These are phyloP conservation scores for Heimioporus retisporus DNA, from an alignment of 1,284 basidiomycete genomes.

Conservation along the genomic window DNA sequence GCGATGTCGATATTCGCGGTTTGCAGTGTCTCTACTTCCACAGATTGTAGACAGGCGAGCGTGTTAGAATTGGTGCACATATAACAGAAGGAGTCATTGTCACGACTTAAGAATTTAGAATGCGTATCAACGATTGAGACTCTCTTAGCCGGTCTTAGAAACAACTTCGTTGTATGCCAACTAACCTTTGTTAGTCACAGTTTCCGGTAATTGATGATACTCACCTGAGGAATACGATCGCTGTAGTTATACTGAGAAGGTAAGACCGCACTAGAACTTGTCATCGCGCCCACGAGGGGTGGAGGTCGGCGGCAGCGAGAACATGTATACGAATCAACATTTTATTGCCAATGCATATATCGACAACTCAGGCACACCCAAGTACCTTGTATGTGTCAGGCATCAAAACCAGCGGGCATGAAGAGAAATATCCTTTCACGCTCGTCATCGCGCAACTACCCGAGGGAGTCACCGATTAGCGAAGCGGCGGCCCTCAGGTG, in stretches of 20 bases:
- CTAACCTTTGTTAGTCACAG: conserved; percentile 18
- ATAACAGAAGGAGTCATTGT: background rate
- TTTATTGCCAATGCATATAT: too few species aligned
- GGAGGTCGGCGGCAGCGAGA: conserved; percentile 14
- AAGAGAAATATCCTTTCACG: too few species aligned
- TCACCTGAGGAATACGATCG: conserved; percentile 29
- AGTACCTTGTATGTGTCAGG: too few species aligned
- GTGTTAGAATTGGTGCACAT: conserved; percentile 33
- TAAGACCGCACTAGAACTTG: conserved; percentile 36
- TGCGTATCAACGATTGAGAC: too few species aligned
- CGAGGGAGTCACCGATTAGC: too few species aligned
- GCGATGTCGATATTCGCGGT: conserved; percentile 24
- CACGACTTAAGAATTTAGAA: too few species aligned
- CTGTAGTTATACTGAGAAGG: conserved; percentile 42
- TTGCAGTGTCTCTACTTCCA: conserved; percentile 31
- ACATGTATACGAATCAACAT: too few species aligned
- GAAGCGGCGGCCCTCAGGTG: too few species aligned
- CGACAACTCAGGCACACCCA: too few species aligned
- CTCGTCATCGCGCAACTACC: too few species aligned
- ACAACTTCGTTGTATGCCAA: conserved; percentile 29
- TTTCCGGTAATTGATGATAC: background rate
- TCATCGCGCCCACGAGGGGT: conserved; percentile 36
- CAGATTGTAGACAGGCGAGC: conserved; percentile 38
- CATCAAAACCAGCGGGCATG: too few species aligned
- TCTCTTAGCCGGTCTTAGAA: conserved; percentile 21